These are phyloP conservation scores for Bullera alba DNA, from an alignment of 768 basidiomycete genomes.

Conservation along the genomic window DNA sequence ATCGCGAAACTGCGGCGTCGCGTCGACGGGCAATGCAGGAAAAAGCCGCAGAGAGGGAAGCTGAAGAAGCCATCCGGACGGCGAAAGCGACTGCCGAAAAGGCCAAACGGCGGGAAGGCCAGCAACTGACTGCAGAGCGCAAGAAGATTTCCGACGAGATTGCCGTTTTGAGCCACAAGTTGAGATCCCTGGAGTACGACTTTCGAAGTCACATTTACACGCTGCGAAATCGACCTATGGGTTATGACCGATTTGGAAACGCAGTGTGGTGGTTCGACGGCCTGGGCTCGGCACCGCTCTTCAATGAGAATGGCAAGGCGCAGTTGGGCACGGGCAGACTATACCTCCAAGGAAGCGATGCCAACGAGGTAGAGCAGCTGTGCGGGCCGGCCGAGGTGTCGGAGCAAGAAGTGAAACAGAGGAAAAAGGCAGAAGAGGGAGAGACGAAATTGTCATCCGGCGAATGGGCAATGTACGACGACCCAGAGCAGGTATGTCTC, in stretches of 20 bases:
- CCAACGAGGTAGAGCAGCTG: slow-evolving; percentile 64
- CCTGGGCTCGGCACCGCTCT: slow-evolving; percentile 70
- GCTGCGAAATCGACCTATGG: slow-evolving; percentile 78
- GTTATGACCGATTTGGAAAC: slow-evolving; percentile 88
- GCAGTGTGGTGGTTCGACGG: slow-evolving; percentile 99
- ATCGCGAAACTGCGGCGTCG: slow-evolving; percentile 15
- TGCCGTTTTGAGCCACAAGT: slow-evolving; percentile 66
- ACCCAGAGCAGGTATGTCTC: slow-evolving; percentile 70
- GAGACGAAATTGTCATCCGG: slow-evolving; percentile 63
- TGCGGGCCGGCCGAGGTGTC: slow-evolving; percentile 45
- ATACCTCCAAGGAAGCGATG: slow-evolving; percentile 86
- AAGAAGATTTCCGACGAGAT: slow-evolving; percentile 82
- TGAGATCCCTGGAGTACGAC: slow-evolving; percentile 85
- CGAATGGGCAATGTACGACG: slow-evolving; percentile 88
- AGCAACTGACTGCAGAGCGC: slow-evolving; percentile 74
- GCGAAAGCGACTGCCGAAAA: slow-evolving; percentile 58
- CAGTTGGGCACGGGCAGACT: slow-evolving; percentile 83
- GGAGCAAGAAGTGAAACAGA: slow-evolving; percentile 55
- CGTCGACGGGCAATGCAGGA: slow-evolving; percentile 35
- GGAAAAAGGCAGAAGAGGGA: slow-evolving; percentile 73
- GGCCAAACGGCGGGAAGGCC: slow-evolving; percentile 68
- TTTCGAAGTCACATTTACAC: slow-evolving; percentile 83
- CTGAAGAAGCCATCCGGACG: slow-evolving; percentile 48
- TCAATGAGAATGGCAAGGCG: slow-evolving; percentile 56
- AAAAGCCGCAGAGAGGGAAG: slow-evolving; percentile 38